Evolutionary conservation across 1,284 basidiomycete species (phyloP), one percentile per base, ranked within the genome.

Genomic region (Irpex sp.): DNA sequence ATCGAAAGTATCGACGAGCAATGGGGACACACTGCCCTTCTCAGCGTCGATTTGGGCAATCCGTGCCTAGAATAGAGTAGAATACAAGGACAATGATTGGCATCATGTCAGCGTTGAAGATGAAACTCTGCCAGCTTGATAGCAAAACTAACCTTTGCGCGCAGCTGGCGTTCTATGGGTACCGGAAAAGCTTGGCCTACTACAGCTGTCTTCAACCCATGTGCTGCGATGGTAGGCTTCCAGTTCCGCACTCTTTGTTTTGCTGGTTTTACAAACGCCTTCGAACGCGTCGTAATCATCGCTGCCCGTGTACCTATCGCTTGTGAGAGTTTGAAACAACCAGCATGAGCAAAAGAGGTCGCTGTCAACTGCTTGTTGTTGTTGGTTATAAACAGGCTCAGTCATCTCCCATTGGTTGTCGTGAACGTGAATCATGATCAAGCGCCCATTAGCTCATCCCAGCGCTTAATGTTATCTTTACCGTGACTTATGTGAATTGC

Each of bases 1-100:
- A 21, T 81, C 75, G 72, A 88, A 93, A 2, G 84, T 81, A 71
- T 94, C 92, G n/a, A 87, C 73, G 3, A 92, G 77, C 57, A 80
- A 78, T 11, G 82, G 79, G 26, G 84, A 82, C 62, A 85, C 67
- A 40, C 38, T 40, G 31, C 58, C 82, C 80, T 47, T 71, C 38
- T 73, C 67, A 7, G 78, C 69, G 66, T 91, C 88, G 48, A 87
- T 77, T 44, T 76, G 73, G 6, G 82, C 79, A 61, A 91, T 87
- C 68, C 74, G 84, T 59, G 77, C 75, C 85, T 86, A 56, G 31
- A 54, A 47, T 55, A 48, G 31, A 54, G 31, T 55, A 48, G 13
- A 17, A 21, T 15, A 36, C 13, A 5, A 8, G 38, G 48, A 58
- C n/a, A 58, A 26, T 48, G 31, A 54, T 57, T 44, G 31, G 26